A percentile compares a stretch with the other conserved stretches of the same genome.
Evolutionary conservation across 176 grass and related monocot species (phyloP).

Genomic region (Dactylis glomerata): DNA sequence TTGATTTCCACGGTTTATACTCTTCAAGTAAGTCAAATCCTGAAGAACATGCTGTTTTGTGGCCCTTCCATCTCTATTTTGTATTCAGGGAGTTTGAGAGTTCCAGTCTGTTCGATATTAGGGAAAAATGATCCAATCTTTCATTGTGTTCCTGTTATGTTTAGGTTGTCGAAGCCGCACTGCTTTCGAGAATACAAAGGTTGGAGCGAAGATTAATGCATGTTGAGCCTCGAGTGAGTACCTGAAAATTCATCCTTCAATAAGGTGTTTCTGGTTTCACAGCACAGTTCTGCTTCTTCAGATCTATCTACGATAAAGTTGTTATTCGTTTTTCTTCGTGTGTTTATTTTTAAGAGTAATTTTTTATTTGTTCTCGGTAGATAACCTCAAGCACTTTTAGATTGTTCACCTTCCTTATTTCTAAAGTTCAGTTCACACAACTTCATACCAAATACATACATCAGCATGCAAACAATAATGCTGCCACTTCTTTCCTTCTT

Average conservation of each 20-base stretch:
- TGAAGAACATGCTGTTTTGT: conserved; percentile 10
- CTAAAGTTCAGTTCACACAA: neutral
- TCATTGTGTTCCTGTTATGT: conserved; percentile 11
- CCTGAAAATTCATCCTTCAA: conserved; percentile 17
- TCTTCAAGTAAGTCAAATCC: conserved; percentile 1
- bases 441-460: neutral
- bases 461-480: neutral
- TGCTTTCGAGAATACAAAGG: conserved; percentile 88
- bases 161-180: conserved; percentile 96
- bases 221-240: conserved; percentile 92
- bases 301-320: neutral
- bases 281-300: neutral
- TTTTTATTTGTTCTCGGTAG: neutral
- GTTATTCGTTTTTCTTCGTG: neutral
- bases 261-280: conserved; percentile 9
- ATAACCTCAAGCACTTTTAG: neutral
- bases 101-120: neutral
- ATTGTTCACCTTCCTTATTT: conserved; percentile 1
- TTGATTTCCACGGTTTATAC: neutral
- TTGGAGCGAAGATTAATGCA: conserved; percentile 84
- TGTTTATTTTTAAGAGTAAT: neutral
- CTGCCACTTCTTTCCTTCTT: neutral
- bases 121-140: conserved; percentile 12
- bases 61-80: neutral
- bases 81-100: neutral